Percentiles rank a stretch among this genome's conserved stretches.
Evolutionary conservation across 2,329 filamentous ascomycete species (phyloP).

Genomic region (Ascochyta rabiei): DNA sequence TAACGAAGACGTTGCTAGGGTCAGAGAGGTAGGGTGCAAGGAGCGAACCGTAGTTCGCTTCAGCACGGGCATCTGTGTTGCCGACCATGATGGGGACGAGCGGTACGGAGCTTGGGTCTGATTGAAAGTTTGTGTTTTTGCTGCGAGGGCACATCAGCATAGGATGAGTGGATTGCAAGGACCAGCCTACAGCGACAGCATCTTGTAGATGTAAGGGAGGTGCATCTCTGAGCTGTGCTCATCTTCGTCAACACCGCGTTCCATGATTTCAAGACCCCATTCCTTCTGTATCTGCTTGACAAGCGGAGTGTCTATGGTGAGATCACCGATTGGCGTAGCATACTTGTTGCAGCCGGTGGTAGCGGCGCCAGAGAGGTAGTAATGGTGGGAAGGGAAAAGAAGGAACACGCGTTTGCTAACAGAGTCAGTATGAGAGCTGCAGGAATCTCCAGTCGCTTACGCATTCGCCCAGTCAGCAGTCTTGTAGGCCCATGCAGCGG

Average conservation of each 20-base stretch:
- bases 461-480: slow-evolving; percentile 79
- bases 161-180: not conserved
- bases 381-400: slow-evolving; percentile 89
- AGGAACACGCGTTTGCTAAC: slow-evolving; percentile 83
- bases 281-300: slow-evolving; percentile 53
- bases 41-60: slow-evolving; percentile 71
- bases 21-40: slow-evolving; percentile 80
- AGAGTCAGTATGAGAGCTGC: not conserved
- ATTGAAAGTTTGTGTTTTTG: slow-evolving; percentile 34
- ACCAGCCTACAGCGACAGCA: slow-evolving; percentile 58
- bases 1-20: slow-evolving; percentile 77
- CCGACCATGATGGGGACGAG: slow-evolving; percentile 89
- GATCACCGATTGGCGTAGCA: slow-evolving; percentile 74
- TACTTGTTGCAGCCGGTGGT: slow-evolving; percentile 75
- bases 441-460: slow-evolving; percentile 52
- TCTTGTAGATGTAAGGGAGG: slow-evolving; percentile 88
- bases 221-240: slow-evolving; percentile 99
- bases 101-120: slow-evolving; percentile 66
- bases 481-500: slow-evolving; percentile 95
- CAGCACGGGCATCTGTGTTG: slow-evolving; percentile 68
- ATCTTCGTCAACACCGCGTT: slow-evolving; percentile 68
- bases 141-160: slow-evolving; percentile 27
- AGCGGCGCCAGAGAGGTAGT: slow-evolving; percentile 77
- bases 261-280: slow-evolving; percentile 59
- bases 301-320: slow-evolving; percentile 67